Percentiles rank a stretch among this genome's conserved stretches.
These are phyloP conservation scores for Hypoxylon lienhwacheense DNA, from an alignment of 495 filamentous ascomycete species.

Conservation along the genomic window DNA sequence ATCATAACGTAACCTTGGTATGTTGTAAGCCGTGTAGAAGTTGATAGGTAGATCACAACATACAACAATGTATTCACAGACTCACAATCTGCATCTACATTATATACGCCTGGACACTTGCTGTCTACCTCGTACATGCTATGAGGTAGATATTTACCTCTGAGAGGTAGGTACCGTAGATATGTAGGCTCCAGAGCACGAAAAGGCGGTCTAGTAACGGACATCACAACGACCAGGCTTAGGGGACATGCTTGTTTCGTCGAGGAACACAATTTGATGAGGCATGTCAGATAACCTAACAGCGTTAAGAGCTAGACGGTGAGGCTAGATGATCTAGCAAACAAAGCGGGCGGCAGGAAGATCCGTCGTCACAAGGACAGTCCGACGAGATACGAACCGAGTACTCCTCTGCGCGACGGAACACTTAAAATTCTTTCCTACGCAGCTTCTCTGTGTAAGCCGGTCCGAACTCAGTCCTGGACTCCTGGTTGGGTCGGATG, in stretches of 20 bases:
- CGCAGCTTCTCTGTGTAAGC: slow-evolving; percentile 4
- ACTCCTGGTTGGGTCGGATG: slow-evolving; percentile 31
- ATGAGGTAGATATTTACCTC: too few relatives aligned
- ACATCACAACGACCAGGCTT: background rate
- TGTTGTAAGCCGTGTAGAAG: too few relatives aligned
- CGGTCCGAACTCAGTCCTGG: slow-evolving; percentile 20
- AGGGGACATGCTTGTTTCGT: slow-evolving; percentile 1
- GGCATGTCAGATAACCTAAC: background rate
- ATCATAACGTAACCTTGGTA: too few relatives aligned
- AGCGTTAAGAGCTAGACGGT: background rate
- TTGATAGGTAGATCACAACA: too few relatives aligned
- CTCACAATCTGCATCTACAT: too few relatives aligned
- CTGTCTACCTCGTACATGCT: too few relatives aligned
- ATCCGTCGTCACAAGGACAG: too few relatives aligned
- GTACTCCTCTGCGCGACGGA: background rate
- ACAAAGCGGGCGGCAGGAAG: too few relatives aligned
- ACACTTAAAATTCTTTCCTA: background rate
- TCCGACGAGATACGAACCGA: too few relatives aligned
- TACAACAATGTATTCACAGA: slow-evolving; percentile 1
- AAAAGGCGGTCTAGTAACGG: slow-evolving; percentile 28
- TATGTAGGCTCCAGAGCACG: slow-evolving; percentile 6
- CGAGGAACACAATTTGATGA: slow-evolving; percentile 2
- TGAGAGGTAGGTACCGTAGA: too few relatives aligned
- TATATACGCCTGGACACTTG: too few relatives aligned
- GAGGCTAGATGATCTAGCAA: too few relatives aligned